phyloP scores from a whole-genome alignment of 2,329 filamentous ascomycete species.

The Amylocarpus encephaloides region DNA sequence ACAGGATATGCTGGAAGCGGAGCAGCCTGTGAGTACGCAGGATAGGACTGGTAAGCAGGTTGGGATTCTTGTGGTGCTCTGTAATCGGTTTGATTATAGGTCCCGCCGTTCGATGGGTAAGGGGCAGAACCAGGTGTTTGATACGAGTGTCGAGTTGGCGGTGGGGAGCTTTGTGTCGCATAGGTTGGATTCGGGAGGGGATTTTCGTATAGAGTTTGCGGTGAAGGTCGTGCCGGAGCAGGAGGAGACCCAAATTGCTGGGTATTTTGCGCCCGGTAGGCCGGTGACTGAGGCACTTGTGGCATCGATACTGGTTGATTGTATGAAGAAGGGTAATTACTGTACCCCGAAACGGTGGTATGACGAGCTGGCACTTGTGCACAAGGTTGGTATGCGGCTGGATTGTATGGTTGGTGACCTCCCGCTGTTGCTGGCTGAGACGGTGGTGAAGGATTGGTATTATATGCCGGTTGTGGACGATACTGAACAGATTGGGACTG shows the following conservation, averaged over 20 bases:
- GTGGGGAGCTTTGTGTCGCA: slow-evolving; percentile 21
- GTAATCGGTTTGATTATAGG: slow-evolving; percentile 22
- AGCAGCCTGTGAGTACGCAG: slow-evolving; percentile 16
- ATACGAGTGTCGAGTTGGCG: slow-evolving; percentile 23
- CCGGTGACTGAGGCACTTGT: slow-evolving; percentile 38
- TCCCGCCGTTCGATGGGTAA: slow-evolving; percentile 27
- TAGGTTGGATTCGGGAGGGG: slow-evolving; percentile 23
- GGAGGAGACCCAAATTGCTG: slow-evolving; percentile 22
- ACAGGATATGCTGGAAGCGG: slow-evolving; percentile 15
- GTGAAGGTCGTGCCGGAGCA: slow-evolving; percentile 19
- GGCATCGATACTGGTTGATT: slow-evolving; percentile 29
- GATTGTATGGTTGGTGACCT: slow-evolving; percentile 59
- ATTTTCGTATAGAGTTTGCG: slow-evolving; percentile 25
- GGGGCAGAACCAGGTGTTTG: slow-evolving; percentile 18
- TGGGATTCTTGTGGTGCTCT: slow-evolving; percentile 17
- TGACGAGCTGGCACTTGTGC: slow-evolving; percentile 52
- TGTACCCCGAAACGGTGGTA: slow-evolving; percentile 47
- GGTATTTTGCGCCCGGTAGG: slow-evolving; percentile 19
- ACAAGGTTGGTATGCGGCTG: slow-evolving; percentile 39
- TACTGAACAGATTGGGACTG: slow-evolving; percentile 36
- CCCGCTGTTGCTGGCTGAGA: slow-evolving; percentile 44
- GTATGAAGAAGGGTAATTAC: slow-evolving; percentile 39
- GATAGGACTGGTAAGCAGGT: slow-evolving; percentile 22
- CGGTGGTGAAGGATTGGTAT: slow-evolving; percentile 34
- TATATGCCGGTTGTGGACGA: slow-evolving; percentile 44